Percentiles rank a stretch among this genome's conserved stretches.
phyloP scores from a whole-genome alignment of 768 basidiomycete genomes.

The Psilocybe cyanescens region DNA sequence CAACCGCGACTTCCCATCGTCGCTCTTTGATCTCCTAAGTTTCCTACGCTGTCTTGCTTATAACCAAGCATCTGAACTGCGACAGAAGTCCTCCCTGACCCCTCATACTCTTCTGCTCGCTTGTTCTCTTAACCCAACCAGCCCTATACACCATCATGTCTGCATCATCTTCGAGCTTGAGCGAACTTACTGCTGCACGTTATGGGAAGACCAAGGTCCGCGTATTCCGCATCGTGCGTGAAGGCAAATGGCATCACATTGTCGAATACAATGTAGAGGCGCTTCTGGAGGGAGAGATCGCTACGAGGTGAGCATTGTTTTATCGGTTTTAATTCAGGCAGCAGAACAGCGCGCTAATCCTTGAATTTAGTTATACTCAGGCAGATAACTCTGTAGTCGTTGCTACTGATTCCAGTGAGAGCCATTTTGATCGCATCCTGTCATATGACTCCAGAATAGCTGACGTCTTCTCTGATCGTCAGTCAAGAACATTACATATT shows the following conservation, averaged over 20 bases:
- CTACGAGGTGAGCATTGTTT: slow-evolving; percentile 55
- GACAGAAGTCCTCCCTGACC: not conserved
- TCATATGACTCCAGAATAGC: not conserved
- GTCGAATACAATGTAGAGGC: slow-evolving; percentile 86
- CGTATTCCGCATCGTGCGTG: slow-evolving; percentile 83
- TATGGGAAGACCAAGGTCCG: slow-evolving; percentile 92
- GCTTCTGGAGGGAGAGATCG: slow-evolving; percentile 84
- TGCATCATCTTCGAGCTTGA: slow-evolving; percentile 5
- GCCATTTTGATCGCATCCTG: not conserved
- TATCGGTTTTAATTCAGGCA: not conserved
- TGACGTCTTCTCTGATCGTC: slow-evolving; percentile 4
- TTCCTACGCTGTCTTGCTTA: not conserved
- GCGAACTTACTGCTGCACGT: slow-evolving; percentile 48
- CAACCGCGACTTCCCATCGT: not conserved
- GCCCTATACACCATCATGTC: not conserved
- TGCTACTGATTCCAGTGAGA: slow-evolving; percentile 88
- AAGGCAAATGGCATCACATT: slow-evolving; percentile 66
- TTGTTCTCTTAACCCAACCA: too few relatives aligned
- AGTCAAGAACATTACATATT: slow-evolving; percentile 76
- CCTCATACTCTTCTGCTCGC: not conserved
- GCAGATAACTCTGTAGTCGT: slow-evolving; percentile 90
- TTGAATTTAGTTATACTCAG: slow-evolving; percentile 68
- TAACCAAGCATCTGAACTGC: not conserved
- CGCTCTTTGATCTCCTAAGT: not conserved
- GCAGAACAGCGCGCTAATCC: not conserved